Percentiles rank a stretch among this genome's conserved stretches.
phyloP scores from a whole-genome alignment of 2,329 filamentous ascomycete species.

The Sarocladiaceae sp. region DNA sequence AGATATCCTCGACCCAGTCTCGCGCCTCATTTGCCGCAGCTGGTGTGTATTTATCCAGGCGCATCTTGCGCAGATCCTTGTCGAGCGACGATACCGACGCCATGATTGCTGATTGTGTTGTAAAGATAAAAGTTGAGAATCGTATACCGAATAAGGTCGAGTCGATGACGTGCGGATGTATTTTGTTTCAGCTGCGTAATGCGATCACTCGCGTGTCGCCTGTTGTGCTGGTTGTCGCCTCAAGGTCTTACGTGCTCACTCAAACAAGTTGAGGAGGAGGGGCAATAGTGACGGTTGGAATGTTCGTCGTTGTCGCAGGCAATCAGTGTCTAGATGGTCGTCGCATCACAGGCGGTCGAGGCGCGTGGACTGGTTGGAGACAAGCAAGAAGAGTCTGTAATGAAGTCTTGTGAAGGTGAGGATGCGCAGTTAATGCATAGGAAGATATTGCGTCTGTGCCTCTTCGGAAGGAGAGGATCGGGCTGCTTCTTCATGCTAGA shows the following conservation, averaged over 20 bases:
- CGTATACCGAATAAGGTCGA: background rate
- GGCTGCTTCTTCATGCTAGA: conserved; percentile 4
- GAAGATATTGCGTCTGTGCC: background rate
- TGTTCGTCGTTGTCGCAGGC: conserved; percentile 8
- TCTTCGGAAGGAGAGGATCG: background rate
- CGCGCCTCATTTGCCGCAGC: conserved; percentile 82
- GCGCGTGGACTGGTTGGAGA: background rate
- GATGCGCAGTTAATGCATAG: background rate
- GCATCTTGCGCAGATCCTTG: conserved; percentile 90
- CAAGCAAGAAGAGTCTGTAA: background rate
- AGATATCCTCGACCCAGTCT: conserved; percentile 76
- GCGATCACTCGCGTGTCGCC: background rate
- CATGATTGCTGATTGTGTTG: conserved; percentile 49
- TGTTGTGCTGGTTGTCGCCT: background rate
- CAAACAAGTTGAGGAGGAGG: background rate
- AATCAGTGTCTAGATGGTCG: background rate
- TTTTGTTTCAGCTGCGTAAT: conserved; percentile 3
- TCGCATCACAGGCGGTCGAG: conserved; percentile 5
- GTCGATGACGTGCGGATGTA: background rate
- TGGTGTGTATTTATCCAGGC: conserved; percentile 89
- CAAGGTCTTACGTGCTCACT: background rate
- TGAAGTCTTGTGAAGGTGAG: background rate
- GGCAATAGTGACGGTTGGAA: conserved; percentile 4
- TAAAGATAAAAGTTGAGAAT: background rate
- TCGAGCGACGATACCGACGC: conserved; percentile 91